Base-by-base conservation (phyloP, 192 early-diverging fungal genomes). In the Haplosporangium gracile region DNA sequence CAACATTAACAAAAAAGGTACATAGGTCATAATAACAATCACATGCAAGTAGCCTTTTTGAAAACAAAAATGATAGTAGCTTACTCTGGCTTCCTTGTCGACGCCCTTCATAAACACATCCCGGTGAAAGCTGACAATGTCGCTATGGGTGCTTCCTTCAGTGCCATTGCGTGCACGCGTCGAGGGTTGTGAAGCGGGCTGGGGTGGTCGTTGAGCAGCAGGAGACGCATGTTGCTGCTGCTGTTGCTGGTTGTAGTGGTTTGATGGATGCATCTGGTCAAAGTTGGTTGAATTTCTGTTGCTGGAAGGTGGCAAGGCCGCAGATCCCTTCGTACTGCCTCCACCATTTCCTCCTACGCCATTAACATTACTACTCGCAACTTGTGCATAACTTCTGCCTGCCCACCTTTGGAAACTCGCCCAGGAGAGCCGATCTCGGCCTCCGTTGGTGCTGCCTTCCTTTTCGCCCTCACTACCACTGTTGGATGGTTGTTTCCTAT, bases 71-170 rank as follows among this genome's bases (percentile, higher is more conserved):
- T 13, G 11, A 34, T 9, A 55, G 40, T 55, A 49, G 24, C 69
- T 76, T 78, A 71, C 76, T 45, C 75, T 82, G 13, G 72, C 79
- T 47, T 85, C 68, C 29, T 88, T 92, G 72, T 95, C 95, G 45
- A 83, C 78, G 7, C 80, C 78, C 32, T 88, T 90, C 70, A 95
- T 76, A 83, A 93, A 95, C 16, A 94, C 86, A 29, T 90, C 90
- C 51, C 91, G 93, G 75, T 88, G 80, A 77, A 95, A 95, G 75
- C 63, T 72, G 16, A 86, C 79, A 34, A 72, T 81, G 22, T 86
- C 84, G 65, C 84, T 86, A 29, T 86, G 79, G 9, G 60, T 68
- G 32, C 84, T 86, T 2, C 72, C 57, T 1, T 74, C 65, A 1
- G 84, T 86, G 0, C 75, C 75, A 40, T 43, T 86, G 22, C 84